phyloP scores from a whole-genome alignment of 1,284 basidiomycete genomes.

The Xerocomus minutiporus region DNA sequence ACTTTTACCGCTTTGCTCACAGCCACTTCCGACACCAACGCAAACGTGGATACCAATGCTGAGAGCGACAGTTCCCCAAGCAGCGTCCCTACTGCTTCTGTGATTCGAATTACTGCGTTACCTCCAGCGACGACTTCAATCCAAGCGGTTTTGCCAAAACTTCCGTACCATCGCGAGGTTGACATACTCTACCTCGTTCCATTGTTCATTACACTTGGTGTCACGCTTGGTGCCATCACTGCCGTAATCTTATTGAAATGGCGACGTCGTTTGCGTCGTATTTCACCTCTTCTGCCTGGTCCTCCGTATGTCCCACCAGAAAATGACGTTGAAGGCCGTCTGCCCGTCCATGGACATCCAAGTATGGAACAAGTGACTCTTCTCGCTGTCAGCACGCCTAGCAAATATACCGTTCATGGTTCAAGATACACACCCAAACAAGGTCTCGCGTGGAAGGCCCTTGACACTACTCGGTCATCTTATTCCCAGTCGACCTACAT shows the following conservation, averaged over 20 bases:
- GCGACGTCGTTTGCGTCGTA: slow-evolving; percentile 7
- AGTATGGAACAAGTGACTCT: slow-evolving; percentile 27
- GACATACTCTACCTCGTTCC: slow-evolving; percentile 39
- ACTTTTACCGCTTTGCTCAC: slow-evolving; percentile 1
- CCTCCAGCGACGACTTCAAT: slow-evolving; percentile 33
- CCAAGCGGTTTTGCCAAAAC: slow-evolving; percentile 20
- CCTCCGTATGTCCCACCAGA: slow-evolving; percentile 36
- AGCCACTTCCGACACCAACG: background rate
- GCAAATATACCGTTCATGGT: slow-evolving; percentile 34
- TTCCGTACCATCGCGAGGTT: slow-evolving; percentile 22
- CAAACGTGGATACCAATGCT: background rate
- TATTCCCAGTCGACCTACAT: slow-evolving; percentile 1
- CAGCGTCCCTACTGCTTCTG: background rate
- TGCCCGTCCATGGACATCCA: slow-evolving; percentile 10
- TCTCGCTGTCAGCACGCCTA: slow-evolving; percentile 29
- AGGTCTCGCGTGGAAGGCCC: slow-evolving; percentile 12
- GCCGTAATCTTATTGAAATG: slow-evolving; percentile 23
- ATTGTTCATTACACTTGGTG: slow-evolving; percentile 37
- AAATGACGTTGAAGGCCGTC: slow-evolving; percentile 14
- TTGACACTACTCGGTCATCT: background rate
- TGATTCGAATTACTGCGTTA: slow-evolving; percentile 37
- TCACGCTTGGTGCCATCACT: slow-evolving; percentile 32
- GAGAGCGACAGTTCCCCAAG: slow-evolving; percentile 1
- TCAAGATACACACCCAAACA: slow-evolving; percentile 19
- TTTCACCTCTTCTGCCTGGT: slow-evolving; percentile 33